Base-by-base conservation (phyloP, 23 red algal genomes). In the Gracilaria gracilis region DNA sequence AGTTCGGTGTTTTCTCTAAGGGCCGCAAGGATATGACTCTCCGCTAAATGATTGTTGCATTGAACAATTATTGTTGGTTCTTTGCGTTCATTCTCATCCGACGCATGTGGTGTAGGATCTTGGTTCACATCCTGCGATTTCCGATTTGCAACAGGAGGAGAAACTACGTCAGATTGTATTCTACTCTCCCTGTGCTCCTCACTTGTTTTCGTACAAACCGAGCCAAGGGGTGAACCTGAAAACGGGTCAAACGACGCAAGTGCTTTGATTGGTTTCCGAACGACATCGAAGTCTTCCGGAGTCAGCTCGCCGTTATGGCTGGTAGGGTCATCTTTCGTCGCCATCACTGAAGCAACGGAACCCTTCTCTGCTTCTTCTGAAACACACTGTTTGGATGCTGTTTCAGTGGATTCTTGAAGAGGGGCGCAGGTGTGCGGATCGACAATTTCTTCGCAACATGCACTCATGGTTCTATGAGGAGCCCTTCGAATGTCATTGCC, bases 211-310 rank as follows among this genome's bases (percentile, higher is more conserved):
- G 72, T 77, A 25, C 72, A 77, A 21, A 50, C 72, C 0, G 72
- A 77, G 25, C 72, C 39, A 17, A 77, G 20, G 3, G 72, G 25
- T 2, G 72, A 77, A 17, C 46, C 34, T 46, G 25, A 25, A 27
- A 51, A 51, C 21, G 27, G 23, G 38, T 77, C 72, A 46, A 51
- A 77, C 23, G 72, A 77, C 12, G n/a, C 40, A 5, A 25, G 38
- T 27, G 38, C 27, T 8, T 77, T 51, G 12, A 77, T 37, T 15
- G 38, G 72, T 25, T 77, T 77, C 9, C 42, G 72, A 50, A 77
- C 42, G 28, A 77, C 72, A 15, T 77, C 25, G 36, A 77, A 77
- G 72, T 77, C 72, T 28, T 77, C 72, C 14, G 72, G 72, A 77
- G 72, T 50, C n/a, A 50, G 46, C 25, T 27, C 72, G 46, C 12